Base-by-base conservation (phyloP, 352 stramenopile species). In the Peronospora belbahrii region DNA sequence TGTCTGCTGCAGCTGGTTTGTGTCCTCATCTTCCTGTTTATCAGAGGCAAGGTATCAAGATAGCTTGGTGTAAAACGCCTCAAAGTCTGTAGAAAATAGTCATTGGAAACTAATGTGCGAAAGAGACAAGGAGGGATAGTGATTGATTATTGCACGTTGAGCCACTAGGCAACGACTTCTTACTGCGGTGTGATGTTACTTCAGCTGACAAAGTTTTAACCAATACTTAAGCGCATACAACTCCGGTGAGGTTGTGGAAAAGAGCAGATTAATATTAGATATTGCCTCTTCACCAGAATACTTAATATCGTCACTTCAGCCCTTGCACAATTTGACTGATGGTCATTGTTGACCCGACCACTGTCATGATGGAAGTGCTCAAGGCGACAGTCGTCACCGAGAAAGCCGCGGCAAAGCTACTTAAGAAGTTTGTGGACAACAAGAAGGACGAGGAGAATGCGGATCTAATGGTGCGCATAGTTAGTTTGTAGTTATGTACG, bases 391-490 rank as follows among this genome's bases (percentile, higher is more conserved):
- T 56, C 47, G 64, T 86, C 56, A 84, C 59, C 50, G 70, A 85
- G 17, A 72, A 82, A 61, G 56, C 57, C 10, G 77, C 77, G 19
- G 65, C 77, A 35, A 88, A 83, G 62, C 55, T 88, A 48, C 73
- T 88, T 17, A 80, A 82, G 62, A 84, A 85, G 57, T 86, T 88
- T 44, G 65, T 88, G 46, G 63, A 75, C 33, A 47, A 50, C 38
- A 88, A 88, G 53, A 56, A 83, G 42, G 52, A 65, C 23, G 74
- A 83, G 32, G 65, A 83, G 38, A 83, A 85, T 45, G 59, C 62
- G 0, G 72, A 88, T 32, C 50, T 86, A 27, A 74, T 86, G 74
- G 77, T 88, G 51, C 55, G 70, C 55, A 46, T 1, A 13, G 18
- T 10, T 13, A n/a, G 28, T 9, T 17, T 44, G 32, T 10, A 39